phyloP scores from a whole-genome alignment of 805 yeast genomes.

The Barnettozyma populi region DNA sequence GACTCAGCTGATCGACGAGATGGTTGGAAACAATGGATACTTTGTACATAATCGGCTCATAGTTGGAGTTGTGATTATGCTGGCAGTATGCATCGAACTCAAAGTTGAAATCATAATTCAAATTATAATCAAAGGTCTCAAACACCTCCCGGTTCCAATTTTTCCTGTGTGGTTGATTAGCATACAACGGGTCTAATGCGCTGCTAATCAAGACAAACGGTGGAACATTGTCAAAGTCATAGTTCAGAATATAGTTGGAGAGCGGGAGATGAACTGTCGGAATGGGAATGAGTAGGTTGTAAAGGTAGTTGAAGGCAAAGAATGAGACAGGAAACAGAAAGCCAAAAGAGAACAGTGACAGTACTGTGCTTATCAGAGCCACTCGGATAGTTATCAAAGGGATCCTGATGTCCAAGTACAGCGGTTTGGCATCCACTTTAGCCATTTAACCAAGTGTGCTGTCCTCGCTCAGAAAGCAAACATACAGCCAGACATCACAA shows the following conservation, averaged over 20 bases:
- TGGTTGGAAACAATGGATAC: slow-evolving; percentile 17
- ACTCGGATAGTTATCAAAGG: slow-evolving; percentile 23
- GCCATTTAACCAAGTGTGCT: neutral
- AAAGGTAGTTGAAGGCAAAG: slow-evolving; percentile 23
- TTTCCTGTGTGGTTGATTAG: slow-evolving; percentile 14
- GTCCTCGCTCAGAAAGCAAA: no score
- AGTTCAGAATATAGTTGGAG: slow-evolving; percentile 17
- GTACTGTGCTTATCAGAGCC: slow-evolving; percentile 13
- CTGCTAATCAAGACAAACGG: slow-evolving; percentile 21
- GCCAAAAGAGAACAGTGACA: slow-evolving; percentile 11
- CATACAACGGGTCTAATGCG: slow-evolving; percentile 12
- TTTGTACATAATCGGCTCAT: slow-evolving; percentile 21
- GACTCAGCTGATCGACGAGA: slow-evolving; percentile 11
- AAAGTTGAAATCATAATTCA: slow-evolving; percentile 20
- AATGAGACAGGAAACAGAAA: slow-evolving; percentile 20
- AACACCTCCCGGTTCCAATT: slow-evolving; percentile 3
- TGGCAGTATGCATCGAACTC: slow-evolving; percentile 14
- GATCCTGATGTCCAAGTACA: slow-evolving; percentile 17
- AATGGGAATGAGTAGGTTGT: slow-evolving; percentile 20
- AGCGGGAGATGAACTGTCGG: slow-evolving; percentile 20
- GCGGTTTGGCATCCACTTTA: neutral
- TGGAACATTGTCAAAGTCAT: slow-evolving; percentile 15
- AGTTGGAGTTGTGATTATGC: neutral
- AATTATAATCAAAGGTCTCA: slow-evolving; percentile 8
- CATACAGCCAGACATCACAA: neutral